A percentile compares a stretch with the other conserved stretches of the same genome.
Conservation (phyloP, 1,284 basidiomycete species). For the Sutorius eximius region DNA sequence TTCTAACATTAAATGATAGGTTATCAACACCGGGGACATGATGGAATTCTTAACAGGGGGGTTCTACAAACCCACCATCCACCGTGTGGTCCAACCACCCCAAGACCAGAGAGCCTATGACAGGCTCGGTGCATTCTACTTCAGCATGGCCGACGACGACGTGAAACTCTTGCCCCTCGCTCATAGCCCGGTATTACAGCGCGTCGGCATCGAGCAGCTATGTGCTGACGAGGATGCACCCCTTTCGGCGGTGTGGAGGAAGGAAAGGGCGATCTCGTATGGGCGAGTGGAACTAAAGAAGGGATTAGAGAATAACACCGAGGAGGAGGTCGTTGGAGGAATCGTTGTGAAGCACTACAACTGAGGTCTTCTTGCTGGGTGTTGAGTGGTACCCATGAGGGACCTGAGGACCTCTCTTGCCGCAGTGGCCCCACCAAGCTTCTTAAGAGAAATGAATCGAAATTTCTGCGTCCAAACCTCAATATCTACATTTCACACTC, state of each 20-base stretch:
- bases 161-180: slow-evolving; percentile 32
- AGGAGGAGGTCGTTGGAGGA: slow-evolving; percentile 44
- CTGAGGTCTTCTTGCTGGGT: slow-evolving; percentile 13
- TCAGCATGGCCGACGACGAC: slow-evolving; percentile 36
- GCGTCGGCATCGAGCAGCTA: slow-evolving; percentile 31
- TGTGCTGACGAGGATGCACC: slow-evolving; percentile 33
- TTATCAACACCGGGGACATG: slow-evolving; percentile 58
- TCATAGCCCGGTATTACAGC: slow-evolving; percentile 32
- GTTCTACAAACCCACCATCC: slow-evolving; percentile 46
- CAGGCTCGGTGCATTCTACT: slow-evolving; percentile 46
- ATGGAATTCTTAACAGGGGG: slow-evolving; percentile 55
- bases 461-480: too few species aligned
- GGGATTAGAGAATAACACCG: slow-evolving; percentile 33
- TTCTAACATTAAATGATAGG: slow-evolving; percentile 25
- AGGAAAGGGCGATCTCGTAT: slow-evolving; percentile 38
- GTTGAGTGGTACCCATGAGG: too few species aligned
- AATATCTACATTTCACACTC: too few species aligned
- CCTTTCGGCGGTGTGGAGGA: slow-evolving; percentile 34
- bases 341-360: slow-evolving; percentile 46
- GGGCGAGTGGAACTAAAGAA: slow-evolving; percentile 36
- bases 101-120: slow-evolving; percentile 39
- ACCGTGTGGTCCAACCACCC: slow-evolving; percentile 45
- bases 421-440: too few species aligned
- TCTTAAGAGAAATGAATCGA: too few species aligned
- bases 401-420: too few species aligned